Percentiles rank a stretch among this genome's conserved stretches.
These are phyloP conservation scores for Chrysophaeum taylorii DNA, from an alignment of 352 stramenopile species.

Conservation along the genomic window DNA sequence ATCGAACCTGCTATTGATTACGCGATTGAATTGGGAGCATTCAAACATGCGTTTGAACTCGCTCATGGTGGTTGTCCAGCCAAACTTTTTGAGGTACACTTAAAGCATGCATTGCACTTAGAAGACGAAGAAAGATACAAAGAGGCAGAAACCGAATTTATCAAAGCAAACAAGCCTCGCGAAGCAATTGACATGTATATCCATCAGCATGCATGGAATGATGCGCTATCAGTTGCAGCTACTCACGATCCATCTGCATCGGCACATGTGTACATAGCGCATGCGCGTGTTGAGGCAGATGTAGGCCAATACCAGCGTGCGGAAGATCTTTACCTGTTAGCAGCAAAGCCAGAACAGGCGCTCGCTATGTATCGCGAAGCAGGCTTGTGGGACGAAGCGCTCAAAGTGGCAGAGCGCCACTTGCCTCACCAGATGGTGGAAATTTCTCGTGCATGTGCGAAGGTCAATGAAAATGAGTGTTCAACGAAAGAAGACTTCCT, in stretches of 20 bases:
- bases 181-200: constrained; percentile 91
- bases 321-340: constrained; percentile 77
- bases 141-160: constrained; percentile 77
- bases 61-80: constrained; percentile 63
- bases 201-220: constrained; percentile 76
- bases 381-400: constrained; percentile 68
- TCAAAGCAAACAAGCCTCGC: constrained; percentile 73
- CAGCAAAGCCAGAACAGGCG: constrained; percentile 73
- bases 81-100: constrained; percentile 75
- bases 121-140: constrained; percentile 83
- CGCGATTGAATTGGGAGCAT: constrained; percentile 73
- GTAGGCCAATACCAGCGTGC: constrained; percentile 62
- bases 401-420: constrained; percentile 72
- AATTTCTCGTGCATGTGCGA: constrained; percentile 31
- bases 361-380: constrained; percentile 70
- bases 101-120: constrained; percentile 80
- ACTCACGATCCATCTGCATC: constrained; percentile 69
- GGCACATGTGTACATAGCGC: constrained; percentile 73
- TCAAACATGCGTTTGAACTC: constrained; percentile 80
- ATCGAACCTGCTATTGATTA: constrained; percentile 86
- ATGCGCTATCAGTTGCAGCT: constrained; percentile 77
- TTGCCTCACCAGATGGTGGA: constrained; percentile 79
- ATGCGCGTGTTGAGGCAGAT: constrained; percentile 69
- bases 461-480: neutral
- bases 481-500: constrained; percentile 33